phyloP scores from a whole-genome alignment of 352 stramenopile genomes.

The Pythium pyrilobum region DNA sequence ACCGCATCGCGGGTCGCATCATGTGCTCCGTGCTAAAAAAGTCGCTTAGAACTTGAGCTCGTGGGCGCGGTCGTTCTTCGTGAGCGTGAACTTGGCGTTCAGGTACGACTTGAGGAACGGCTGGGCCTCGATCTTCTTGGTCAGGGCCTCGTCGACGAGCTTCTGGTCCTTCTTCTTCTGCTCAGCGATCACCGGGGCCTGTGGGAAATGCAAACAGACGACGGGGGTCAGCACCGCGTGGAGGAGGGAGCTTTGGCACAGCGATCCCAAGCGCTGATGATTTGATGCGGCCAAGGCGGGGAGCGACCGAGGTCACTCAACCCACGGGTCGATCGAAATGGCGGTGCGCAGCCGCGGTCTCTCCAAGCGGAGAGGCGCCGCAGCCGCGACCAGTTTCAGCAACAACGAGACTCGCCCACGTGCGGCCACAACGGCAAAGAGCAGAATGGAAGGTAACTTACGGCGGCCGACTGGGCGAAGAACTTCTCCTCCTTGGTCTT shows the following conservation, averaged over 20 bases:
- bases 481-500: conserved; percentile 97
- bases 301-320: conserved; percentile 14
- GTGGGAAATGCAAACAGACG: not conserved
- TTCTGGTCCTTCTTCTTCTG: conserved; percentile 99
- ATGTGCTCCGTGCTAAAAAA: too few species aligned
- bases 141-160: conserved; percentile 91
- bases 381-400: conserved; percentile 14
- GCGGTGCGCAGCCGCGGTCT: not conserved
- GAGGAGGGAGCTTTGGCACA: conserved; percentile 83
- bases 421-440: conserved; percentile 7
- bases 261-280: conserved; percentile 89
- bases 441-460: conserved; percentile 33
- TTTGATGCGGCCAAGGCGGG: conserved; percentile 12
- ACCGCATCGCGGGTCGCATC: too few species aligned
- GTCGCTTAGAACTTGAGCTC: conserved; percentile 98
- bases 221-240: conserved; percentile 24
- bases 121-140: conserved; percentile 83
- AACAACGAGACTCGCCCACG: conserved; percentile 22
- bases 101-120: conserved; percentile 98
- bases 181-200: conserved; percentile 93
- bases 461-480: conserved; percentile 89
- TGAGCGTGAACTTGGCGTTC: conserved; percentile 97
- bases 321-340: conserved; percentile 9
- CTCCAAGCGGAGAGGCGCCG: not conserved
- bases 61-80: conserved; percentile 97